Conservation (phyloP, 169 alveolate species). For the Amoebophrya sp. region DNA sequence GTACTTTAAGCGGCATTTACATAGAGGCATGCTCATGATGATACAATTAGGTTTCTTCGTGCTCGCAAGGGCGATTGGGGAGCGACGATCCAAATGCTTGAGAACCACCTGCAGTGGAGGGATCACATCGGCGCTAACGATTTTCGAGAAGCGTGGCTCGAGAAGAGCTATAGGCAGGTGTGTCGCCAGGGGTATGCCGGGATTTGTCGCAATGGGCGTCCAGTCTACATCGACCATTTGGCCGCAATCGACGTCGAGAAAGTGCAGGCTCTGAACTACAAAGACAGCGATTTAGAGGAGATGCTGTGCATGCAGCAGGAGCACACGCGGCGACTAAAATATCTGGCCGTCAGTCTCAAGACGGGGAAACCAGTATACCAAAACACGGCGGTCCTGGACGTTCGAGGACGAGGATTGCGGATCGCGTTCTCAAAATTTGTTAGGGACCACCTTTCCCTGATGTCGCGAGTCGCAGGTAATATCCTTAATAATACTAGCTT, state of each 20-base stretch:
- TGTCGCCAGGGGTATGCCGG: conserved; percentile 20
- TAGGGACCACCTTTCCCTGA: background rate
- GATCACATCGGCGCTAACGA: background rate
- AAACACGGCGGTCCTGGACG: conserved; percentile 25
- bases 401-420: background rate
- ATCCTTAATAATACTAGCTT: too few species aligned
- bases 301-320: conserved; percentile 3
- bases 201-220: background rate
- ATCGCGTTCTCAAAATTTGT: background rate
- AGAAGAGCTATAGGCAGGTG: background rate
- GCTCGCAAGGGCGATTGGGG: conserved; percentile 6
- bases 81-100: background rate
- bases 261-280: background rate
- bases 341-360: background rate
- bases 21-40: too few species aligned
- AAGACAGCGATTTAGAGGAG: background rate
- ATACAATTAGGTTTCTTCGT: background rate
- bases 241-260: background rate
- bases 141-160: background rate
- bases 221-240: background rate
- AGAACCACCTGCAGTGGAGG: background rate
- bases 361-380: background rate
- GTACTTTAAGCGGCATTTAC: too few species aligned
- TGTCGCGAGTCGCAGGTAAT: background rate
- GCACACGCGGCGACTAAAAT: conserved; percentile 21